phyloP scores from a whole-genome alignment of 2,329 filamentous ascomycete species.

The Fusarium beomiforme region DNA sequence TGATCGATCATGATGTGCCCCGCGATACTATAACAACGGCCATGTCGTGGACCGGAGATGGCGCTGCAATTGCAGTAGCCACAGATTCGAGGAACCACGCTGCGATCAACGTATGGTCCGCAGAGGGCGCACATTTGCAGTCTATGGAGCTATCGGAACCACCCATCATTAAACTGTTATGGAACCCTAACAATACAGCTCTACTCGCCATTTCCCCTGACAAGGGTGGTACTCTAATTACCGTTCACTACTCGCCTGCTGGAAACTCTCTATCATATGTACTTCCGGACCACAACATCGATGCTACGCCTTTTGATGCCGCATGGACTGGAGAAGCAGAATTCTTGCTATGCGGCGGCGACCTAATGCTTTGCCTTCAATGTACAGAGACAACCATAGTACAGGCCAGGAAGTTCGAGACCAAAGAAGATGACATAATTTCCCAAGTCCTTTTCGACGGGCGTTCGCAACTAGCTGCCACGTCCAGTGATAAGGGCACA shows the following conservation, averaged over 20 bases:
- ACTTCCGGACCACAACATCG: slow-evolving; percentile 61
- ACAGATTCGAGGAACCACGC: slow-evolving; percentile 63
- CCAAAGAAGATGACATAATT: slow-evolving; percentile 63
- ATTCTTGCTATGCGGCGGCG: slow-evolving; percentile 68
- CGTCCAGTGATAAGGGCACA: slow-evolving; percentile 67
- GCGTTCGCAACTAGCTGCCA: slow-evolving; percentile 64
- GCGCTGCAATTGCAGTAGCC: slow-evolving; percentile 65
- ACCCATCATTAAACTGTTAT: slow-evolving; percentile 70
- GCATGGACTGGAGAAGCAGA: slow-evolving; percentile 68
- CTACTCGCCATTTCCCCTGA: slow-evolving; percentile 67
- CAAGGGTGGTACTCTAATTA: slow-evolving; percentile 64
- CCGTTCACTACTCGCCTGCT: slow-evolving; percentile 59
- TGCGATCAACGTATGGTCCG: slow-evolving; percentile 66
- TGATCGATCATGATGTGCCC: slow-evolving; percentile 65
- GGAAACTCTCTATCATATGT: slow-evolving; percentile 59
- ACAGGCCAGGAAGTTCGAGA: slow-evolving; percentile 60
- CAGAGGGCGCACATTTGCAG: slow-evolving; percentile 62
- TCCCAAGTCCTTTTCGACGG: slow-evolving; percentile 66
- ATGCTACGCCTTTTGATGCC: slow-evolving; percentile 64
- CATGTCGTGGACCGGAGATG: slow-evolving; percentile 69
- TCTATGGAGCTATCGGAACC: slow-evolving; percentile 67
- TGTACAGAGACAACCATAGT: slow-evolving; percentile 59
- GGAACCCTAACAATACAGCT: slow-evolving; percentile 66
- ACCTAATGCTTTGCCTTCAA: slow-evolving; percentile 60
- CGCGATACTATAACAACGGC: slow-evolving; percentile 64